Evolutionary conservation across 345 rosid genomes (phyloP), one percentile per base, ranked within the genome.

Genomic region (Arabis hirsuta): DNA sequence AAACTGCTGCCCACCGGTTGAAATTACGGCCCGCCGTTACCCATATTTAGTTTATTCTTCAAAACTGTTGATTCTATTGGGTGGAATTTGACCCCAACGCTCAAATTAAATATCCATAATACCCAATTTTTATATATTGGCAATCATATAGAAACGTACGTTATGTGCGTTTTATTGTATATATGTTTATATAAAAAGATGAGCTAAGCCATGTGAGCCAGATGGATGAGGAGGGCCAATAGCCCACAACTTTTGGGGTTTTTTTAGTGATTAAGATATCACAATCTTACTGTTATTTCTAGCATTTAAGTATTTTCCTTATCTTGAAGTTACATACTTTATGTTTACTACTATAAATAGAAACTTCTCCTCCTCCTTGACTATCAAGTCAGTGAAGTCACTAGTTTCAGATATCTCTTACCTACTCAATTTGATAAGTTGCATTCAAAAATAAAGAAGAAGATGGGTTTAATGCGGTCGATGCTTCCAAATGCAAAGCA

Each of bases 401-500:
- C 56, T 50, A 44, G 41, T 55, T 65, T 58, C 26, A 38, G 46
- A 47, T 12, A 16, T 6, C 9, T 64, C 13, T 14, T 20, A 34
- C 45, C 24, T 34, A 14, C 56, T 44, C n/a, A 54, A 41, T 13
- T 31, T 39, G 46, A 41, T 12, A 48, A 48, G 45, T 56, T 38
- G 42, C 39, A 44, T 55, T 62, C 8, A 43, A 54, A 54, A 9
- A 69, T 0, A 69, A 20, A 22, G 22, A 65, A 66, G 36, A 76
- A 76, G 66, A 72, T 31, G 71, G 80, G 77, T 72, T 78, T 80
- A 62, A 42, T 81, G 63, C 57, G 81, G 42, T 81, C 80, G 32
- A 51, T 79, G 50, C 66, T 80, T 61, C 76, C 72, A n/a, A 61
- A 69, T 58, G 73, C 81, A 19, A 80, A 73, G 65, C 82, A 79